Conservation (phyloP, 1,284 basidiomycete genomes). For the Uromyces viciae-fabae region DNA sequence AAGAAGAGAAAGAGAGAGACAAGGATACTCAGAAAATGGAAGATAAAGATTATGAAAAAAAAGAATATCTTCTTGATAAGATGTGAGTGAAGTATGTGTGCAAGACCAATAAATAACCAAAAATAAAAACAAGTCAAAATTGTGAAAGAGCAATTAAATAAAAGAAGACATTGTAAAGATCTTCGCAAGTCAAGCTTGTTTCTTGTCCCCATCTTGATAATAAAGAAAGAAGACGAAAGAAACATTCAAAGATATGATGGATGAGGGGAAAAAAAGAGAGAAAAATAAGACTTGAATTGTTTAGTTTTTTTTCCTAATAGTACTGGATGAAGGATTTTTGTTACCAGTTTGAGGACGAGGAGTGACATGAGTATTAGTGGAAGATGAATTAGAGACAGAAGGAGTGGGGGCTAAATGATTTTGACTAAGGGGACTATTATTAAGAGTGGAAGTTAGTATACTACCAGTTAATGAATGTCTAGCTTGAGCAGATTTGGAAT, state of each 20-base stretch:
- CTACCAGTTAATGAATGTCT: not conserved
- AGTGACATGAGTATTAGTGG: not conserved
- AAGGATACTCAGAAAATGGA: not conserved
- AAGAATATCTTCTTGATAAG: not conserved
- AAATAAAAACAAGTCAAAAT: not conserved
- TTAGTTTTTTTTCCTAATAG: not conserved
- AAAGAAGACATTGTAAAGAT: not conserved
- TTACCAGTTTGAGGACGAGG: not conserved
- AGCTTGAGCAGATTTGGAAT: too few species aligned
- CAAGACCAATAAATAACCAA: not conserved
- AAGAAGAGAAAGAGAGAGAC: not conserved
- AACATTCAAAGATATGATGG: not conserved
- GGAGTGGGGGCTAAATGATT: not conserved
- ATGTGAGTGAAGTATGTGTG: not conserved
- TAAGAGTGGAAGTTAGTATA: not conserved
- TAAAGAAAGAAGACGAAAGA: not conserved
- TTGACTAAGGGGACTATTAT: not conserved
- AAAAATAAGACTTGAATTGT: too few species aligned
- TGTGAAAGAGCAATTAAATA: not conserved
- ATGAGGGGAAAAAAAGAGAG: not conserved
- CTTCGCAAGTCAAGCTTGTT: not conserved
- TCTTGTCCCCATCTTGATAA: not conserved
- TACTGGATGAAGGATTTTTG: too few species aligned
- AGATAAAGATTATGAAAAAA: not conserved
- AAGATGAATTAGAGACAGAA: not conserved